These are phyloP conservation scores for Fraxinus dipetala DNA, from an alignment of 305 asterid species.

Conservation along the genomic window DNA sequence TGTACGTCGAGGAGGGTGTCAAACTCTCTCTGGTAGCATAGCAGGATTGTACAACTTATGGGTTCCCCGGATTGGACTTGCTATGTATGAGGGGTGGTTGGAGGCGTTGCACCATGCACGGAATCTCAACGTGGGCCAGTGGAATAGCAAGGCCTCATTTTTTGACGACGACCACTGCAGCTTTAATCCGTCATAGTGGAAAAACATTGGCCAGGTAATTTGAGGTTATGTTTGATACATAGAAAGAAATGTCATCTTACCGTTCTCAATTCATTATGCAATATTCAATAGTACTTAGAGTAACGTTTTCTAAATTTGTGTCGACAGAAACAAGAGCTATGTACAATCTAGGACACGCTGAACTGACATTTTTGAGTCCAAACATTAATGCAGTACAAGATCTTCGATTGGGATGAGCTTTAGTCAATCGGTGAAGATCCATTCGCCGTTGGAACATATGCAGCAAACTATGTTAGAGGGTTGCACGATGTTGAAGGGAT, in stretches of 20 bases:
- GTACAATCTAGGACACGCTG: conserved; percentile 41
- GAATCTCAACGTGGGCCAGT: conserved; percentile 32
- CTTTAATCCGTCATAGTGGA: conserved; percentile 38
- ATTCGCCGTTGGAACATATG: conserved; percentile 30
- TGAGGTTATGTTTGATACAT: not conserved
- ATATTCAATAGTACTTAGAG: not conserved
- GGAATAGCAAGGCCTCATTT: conserved; percentile 1
- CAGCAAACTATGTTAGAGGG: conserved; percentile 35
- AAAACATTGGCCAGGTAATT: conserved; percentile 30
- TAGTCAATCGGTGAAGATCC: conserved; percentile 44
- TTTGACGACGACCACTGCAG: conserved; percentile 31
- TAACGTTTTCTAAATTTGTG: conserved; percentile 4
- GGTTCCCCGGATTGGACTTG: conserved; percentile 33
- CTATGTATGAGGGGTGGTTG: conserved; percentile 45
- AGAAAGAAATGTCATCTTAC: not conserved
- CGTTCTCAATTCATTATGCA: not conserved
- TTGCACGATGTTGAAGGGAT: conserved; percentile 34
- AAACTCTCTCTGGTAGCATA: too few species aligned
- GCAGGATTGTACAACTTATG: not conserved
- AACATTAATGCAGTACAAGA: conserved; percentile 40
- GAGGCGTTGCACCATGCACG: conserved; percentile 42
- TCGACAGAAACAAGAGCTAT: conserved; percentile 45
- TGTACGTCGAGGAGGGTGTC: too few species aligned
- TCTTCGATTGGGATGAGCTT: conserved; percentile 47
- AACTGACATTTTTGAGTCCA: conserved; percentile 48